Base-by-base conservation (phyloP, 164 flowering plant species). In the Stephania japonica region DNA sequence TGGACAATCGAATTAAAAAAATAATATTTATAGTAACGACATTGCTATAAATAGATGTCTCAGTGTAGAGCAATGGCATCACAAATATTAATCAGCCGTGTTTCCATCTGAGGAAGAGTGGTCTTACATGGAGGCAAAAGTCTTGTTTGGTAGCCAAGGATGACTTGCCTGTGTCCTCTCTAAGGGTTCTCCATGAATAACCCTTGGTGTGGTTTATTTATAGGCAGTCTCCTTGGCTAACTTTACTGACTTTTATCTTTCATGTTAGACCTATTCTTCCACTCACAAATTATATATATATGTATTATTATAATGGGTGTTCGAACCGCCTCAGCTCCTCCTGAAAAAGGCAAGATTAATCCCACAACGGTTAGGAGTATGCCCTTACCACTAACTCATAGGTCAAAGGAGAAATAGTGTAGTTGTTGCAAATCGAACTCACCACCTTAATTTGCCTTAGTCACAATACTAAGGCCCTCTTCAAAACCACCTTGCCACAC, bases 201-300 rank as follows among this genome's bases (percentile, higher is more conserved):
- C 2, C n/a, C 49, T 23, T 14, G 7, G 10, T 32, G 21, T 32
- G 69, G 69, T n/a, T 67, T 19, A 67, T n/a, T 67, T 19, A 67
- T 41, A 16, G 69, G 69, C 69, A 67, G 69, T 41, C 23, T 41
- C 23, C 49, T 67, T 67, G 69, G 69, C 49, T 67, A 67, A 67
- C 49, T 41, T 67, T 0, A 67, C 69, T 67, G 49, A 18, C 69
- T 27, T 43, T 66, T 26, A 41, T 41, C 69, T 38, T 41, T 67
- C 44, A 65, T 67, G 69, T 41, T 67, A 67, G 44, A 16, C 69
- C 69, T 12, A 26, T 41, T 67, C 69, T 67, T 67, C 64, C 62
- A 56, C 21, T 32, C 38, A 32, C 0, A 32, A 32, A 32, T 32
- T 32, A 32, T 32, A n/a, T n/a, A n/a, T n/a, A n/a, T 32, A 0